Conservation (phyloP, 2,329 filamentous ascomycete species). For the Myotisia sp. region DNA sequence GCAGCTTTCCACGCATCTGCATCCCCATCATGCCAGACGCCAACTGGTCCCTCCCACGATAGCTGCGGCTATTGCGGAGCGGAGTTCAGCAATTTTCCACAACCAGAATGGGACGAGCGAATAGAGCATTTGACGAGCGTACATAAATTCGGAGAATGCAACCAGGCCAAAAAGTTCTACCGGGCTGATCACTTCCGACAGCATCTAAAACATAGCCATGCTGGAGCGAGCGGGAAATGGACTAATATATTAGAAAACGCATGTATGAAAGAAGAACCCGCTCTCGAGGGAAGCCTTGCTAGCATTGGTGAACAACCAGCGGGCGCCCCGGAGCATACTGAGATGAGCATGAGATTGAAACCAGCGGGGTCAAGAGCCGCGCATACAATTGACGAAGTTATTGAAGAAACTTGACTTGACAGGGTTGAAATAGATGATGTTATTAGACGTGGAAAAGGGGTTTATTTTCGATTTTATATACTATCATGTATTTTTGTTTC, state of each 20-base stretch:
- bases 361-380: slow-evolving; percentile 7
- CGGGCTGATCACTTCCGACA: slow-evolving; percentile 95
- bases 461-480: not conserved
- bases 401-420: slow-evolving; percentile 12
- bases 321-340: slow-evolving; percentile 5
- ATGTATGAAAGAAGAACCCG: slow-evolving; percentile 76
- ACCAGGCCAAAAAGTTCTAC: slow-evolving; percentile 96
- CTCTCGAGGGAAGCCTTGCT: slow-evolving; percentile 18
- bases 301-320: slow-evolving; percentile 17
- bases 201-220: slow-evolving; percentile 94
- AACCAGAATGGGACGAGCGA: slow-evolving; percentile 76
- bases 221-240: slow-evolving; percentile 94
- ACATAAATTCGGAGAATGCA: slow-evolving; percentile 97
- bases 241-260: slow-evolving; percentile 95
- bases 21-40: slow-evolving; percentile 24
- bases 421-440: too few species aligned
- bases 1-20: slow-evolving; percentile 78
- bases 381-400: slow-evolving; percentile 14
- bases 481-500: slow-evolving; percentile 1
- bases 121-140: slow-evolving; percentile 76
- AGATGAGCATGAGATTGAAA: slow-evolving; percentile 1
- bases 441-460: not conserved
- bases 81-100: slow-evolving; percentile 61
- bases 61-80: slow-evolving; percentile 91
- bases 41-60: slow-evolving; percentile 39